Evolutionary conservation across 2,329 filamentous ascomycete species (phyloP), one percentile per base, ranked within the genome.

Genomic region (Calonectria henricotiae): DNA sequence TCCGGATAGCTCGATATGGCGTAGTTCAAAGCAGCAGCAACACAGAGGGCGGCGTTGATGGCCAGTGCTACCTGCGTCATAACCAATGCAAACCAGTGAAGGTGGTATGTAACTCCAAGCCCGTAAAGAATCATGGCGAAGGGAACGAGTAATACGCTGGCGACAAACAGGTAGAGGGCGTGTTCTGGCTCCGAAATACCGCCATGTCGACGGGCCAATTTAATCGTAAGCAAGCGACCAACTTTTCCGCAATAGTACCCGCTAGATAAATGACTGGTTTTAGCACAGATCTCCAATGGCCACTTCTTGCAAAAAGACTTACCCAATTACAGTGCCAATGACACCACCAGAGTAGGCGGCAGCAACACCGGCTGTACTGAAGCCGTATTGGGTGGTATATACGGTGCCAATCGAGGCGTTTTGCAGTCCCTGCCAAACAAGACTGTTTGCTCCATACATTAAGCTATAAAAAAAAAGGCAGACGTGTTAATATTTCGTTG

Each of bases 161-260:
- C 78, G n/a, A 83, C 72, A 68, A 83, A 78, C 13, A 80, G 77
- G 43, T 79, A 84, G 6, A 87, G 78, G 3, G 85, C 80, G 81
- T 86, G 87, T 74, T 87, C 86, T 1, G 85, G 83, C 75, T 87
- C 85, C 62, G 85, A 85, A 70, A 85, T 83, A 44, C 85, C 85
- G 37, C 80, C 79, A 71, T 86, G 86, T 17, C 81, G 78, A 27
- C 81, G 82, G 2, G 86, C 83, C 61, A 86, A 80, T 41, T 76
- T 78, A n/a, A 87, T 71, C 4, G 85, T 86, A 27, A 84, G 78
- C 23, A 79, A 70, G 69, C 78, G 81, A 27, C 80, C 82, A 37
- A 82, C 70, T 41, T 81, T 74, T 23, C 80, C 80, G 12, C 78
- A 77, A 60, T 77, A 79, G 30, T 73, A 74, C 7, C 77, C 77